These are phyloP conservation scores for Tetrahymena malaccensis DNA, from an alignment of 73 alveolate species.

Conservation along the genomic window DNA sequence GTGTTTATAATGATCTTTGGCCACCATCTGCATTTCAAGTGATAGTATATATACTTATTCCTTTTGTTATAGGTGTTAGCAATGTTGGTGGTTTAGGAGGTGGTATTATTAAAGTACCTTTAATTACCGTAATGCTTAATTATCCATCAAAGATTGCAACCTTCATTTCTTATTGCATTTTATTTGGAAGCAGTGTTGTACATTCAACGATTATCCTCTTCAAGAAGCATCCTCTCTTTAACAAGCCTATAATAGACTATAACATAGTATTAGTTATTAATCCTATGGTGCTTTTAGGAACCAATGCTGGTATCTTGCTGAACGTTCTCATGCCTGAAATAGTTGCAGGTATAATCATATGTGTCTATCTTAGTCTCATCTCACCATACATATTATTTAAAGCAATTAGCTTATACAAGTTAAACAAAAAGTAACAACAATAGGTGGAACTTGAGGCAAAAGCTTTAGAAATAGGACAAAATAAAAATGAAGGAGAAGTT, in stretches of 20 bases:
- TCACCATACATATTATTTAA: neutral
- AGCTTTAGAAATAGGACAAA: neutral
- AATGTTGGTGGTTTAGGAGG: constrained; percentile 35
- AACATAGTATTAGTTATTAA: neutral
- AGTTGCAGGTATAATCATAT: neutral
- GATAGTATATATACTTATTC: neutral
- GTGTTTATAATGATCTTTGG: neutral
- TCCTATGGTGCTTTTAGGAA: constrained; percentile 13
- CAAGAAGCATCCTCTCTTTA: constrained; percentile 1
- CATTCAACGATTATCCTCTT: neutral
- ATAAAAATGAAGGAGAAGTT: too few relatives aligned
- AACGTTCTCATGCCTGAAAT: constrained; percentile 15
- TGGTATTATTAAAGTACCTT: constrained; percentile 23
- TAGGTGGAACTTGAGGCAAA: neutral
- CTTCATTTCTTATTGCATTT: neutral
- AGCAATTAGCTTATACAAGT: neutral
- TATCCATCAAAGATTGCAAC: constrained; percentile 7
- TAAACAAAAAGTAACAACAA: neutral
- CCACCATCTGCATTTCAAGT: neutral
- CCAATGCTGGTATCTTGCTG: neutral
- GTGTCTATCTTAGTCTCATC: neutral
- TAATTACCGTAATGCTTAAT: constrained; percentile 2
- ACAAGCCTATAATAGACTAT: constrained; percentile 15
- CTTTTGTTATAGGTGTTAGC: neutral
- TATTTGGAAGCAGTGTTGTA: constrained; percentile 1